These are phyloP conservation scores for Stentor coeruleus DNA, from an alignment of 73 alveolate species.

Conservation along the genomic window DNA sequence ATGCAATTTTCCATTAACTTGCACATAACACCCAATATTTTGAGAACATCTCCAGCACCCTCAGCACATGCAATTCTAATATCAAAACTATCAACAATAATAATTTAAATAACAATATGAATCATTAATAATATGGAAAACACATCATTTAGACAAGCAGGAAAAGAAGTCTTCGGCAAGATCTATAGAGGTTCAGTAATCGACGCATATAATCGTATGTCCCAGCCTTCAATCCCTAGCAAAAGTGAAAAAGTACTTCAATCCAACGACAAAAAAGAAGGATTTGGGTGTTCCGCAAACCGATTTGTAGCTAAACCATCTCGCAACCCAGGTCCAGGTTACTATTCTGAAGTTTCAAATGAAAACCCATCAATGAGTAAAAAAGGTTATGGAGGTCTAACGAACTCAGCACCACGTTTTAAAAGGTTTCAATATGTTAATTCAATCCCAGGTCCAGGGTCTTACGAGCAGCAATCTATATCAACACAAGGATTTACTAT, in stretches of 20 bases:
- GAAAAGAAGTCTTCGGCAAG: conserved; percentile 6
- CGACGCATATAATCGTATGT: neutral
- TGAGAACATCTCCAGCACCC: neutral
- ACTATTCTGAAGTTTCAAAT: neutral
- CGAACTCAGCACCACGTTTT: conserved; percentile 19
- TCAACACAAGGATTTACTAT: neutral
- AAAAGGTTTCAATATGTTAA: conserved; percentile 15
- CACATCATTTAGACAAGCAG: conserved; percentile 13
- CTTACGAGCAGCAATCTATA: conserved; percentile 10
- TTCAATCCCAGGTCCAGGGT: conserved; percentile 29
- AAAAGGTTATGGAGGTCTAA: conserved; percentile 28
- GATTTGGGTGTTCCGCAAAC: conserved; percentile 17
- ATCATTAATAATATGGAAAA: too few species aligned
- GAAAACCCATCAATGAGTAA: conserved; percentile 26
- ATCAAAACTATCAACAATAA: neutral
- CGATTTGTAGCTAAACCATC: neutral
- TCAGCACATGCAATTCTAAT: conserved; percentile 2
- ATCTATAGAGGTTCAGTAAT: neutral
- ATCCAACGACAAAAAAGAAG: conserved; percentile 14
- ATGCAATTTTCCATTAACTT: neutral
- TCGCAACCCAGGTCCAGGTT: conserved; percentile 21
- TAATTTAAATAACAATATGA: neutral
- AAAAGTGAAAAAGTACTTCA: neutral
- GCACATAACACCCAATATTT: neutral
- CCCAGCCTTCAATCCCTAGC: conserved; percentile 22